Evolutionary conservation across 2,329 filamentous ascomycete genomes (phyloP).

Genomic region (Penicillium sp.): DNA sequence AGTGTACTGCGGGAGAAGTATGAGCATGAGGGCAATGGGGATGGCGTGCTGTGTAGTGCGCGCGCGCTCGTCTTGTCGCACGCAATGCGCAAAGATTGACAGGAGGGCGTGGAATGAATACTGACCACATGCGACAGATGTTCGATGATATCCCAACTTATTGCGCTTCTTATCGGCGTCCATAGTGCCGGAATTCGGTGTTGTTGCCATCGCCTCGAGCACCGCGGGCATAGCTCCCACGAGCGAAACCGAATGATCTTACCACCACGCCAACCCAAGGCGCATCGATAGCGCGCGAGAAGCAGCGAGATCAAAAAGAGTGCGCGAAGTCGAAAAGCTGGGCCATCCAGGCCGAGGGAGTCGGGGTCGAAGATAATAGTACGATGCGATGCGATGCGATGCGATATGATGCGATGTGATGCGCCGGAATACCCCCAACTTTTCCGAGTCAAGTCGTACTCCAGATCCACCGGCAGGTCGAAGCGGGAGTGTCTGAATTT

Average conservation of each 20-base stretch:
- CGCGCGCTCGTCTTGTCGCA: background rate
- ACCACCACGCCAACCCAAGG: slow-evolving; percentile 21
- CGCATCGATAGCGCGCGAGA: slow-evolving; percentile 31
- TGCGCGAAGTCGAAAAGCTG: slow-evolving; percentile 3
- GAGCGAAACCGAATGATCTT: slow-evolving; percentile 20
- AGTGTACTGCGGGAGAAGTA: slow-evolving; percentile 68
- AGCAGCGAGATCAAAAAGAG: background rate
- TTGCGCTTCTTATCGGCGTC: slow-evolving; percentile 75
- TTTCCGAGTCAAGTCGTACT: background rate
- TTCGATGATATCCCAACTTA: slow-evolving; percentile 93
- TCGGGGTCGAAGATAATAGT: background rate
- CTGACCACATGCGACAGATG: slow-evolving; percentile 94
- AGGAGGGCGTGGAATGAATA: slow-evolving; percentile 30
- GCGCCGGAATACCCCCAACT: slow-evolving; percentile 1
- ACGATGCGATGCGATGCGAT: background rate
- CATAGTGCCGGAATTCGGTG: slow-evolving; percentile 40
- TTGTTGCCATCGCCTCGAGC: slow-evolving; percentile 39
- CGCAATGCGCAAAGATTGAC: background rate
- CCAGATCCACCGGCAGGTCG: background rate
- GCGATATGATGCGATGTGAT: background rate
- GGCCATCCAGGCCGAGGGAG: slow-evolving; percentile 6
- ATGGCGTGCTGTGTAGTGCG: slow-evolving; percentile 6
- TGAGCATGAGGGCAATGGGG: slow-evolving; percentile 18
- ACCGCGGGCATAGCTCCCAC: slow-evolving; percentile 45
- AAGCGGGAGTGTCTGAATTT: background rate